Base-by-base conservation (phyloP, 1,284 basidiomycete genomes). In the Malassezia obtusa region DNA sequence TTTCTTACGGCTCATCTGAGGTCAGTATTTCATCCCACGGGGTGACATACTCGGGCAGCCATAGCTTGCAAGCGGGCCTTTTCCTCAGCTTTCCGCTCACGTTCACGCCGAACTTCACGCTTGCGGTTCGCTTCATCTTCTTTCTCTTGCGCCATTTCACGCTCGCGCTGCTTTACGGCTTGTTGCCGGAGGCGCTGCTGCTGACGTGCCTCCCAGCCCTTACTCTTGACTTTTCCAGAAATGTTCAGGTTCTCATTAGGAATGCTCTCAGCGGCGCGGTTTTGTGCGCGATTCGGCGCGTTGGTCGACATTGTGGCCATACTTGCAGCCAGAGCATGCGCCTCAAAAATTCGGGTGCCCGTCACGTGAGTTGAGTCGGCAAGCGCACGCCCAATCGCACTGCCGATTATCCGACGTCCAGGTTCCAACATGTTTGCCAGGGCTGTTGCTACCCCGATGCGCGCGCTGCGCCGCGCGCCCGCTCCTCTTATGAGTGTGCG, bases 1-100 rank as follows among this genome's bases (percentile, higher is more conserved):
- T 26, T 56, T 56, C 24, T 56, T 56, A 4, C 31, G 12, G 22
- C 53, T 56, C 53, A 56, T 56, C 53, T 56, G 44, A 3, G 22
- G n/a, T 35, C 4, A 26, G 8, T 3, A 8, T 17, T 7, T 21
- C 6, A 19, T 21, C 15, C 25, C 17, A 24, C 8, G 15, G 1
- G 4, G 15, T 17, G 31, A 46, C 53, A 7, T 30, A 56, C 53
- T 32, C 25, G 39, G 11, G 44, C 48, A 17, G 53, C 49, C 53
- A 56, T 56, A 1, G 37, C 41, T 17, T 56, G 32, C 19, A 56
- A 33, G 2, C 53, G 53, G 14, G 37, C 44, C 36, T 56, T 56
- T n/a, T 56, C 53, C 17, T 44, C 48, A 4, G 53, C 53, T 31
- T 56, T 56, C 11, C 35, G 36, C 28, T 45, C 48, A 14, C 53